These are phyloP conservation scores for Magnolia sinica DNA, from an alignment of 164 flowering plant genomes.

Conservation along the genomic window DNA sequence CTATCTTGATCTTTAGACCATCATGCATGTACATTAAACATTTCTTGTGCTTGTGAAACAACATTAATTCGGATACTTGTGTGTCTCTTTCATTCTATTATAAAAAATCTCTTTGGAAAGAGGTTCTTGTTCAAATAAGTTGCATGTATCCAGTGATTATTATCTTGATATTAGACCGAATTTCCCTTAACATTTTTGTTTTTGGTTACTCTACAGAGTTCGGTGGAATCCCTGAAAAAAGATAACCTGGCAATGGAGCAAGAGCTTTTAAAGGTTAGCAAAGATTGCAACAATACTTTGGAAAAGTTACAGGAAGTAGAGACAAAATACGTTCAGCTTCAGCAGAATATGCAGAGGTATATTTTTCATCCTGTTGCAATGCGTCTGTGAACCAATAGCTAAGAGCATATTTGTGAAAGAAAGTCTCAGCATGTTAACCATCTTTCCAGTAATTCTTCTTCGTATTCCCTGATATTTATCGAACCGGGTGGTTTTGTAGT, in stretches of 20 bases:
- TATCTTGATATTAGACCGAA: neutral
- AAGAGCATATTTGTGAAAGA: neutral
- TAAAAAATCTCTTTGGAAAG: neutral
- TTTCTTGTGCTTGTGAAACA: no score
- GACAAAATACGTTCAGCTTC: slow-evolving; percentile 54
- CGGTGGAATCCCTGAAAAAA: slow-evolving; percentile 54
- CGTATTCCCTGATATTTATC: no score
- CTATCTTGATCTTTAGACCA: no score
- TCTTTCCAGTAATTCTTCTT: no score
- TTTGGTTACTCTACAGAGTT: slow-evolving; percentile 40
- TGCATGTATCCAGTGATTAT: neutral
- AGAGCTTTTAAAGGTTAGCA: slow-evolving; percentile 54
- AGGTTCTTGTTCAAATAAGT: neutral
- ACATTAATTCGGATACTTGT: no score
- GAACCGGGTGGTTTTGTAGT: no score
- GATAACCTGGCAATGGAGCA: slow-evolving; percentile 55
- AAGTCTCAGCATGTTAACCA: neutral
- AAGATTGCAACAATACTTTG: slow-evolving; percentile 40
- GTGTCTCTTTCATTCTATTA: neutral
- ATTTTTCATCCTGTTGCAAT: neutral
- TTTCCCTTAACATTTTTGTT: neutral
- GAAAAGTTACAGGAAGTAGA: slow-evolving; percentile 71
- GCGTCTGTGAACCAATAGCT: neutral
- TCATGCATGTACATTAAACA: no score
- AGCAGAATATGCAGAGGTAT: slow-evolving; percentile 68